Percentiles rank a stretch among this genome's conserved stretches.
These are phyloP conservation scores for Aspergillus tamarii DNA, from an alignment of 2,329 filamentous ascomycete genomes.

Conservation along the genomic window DNA sequence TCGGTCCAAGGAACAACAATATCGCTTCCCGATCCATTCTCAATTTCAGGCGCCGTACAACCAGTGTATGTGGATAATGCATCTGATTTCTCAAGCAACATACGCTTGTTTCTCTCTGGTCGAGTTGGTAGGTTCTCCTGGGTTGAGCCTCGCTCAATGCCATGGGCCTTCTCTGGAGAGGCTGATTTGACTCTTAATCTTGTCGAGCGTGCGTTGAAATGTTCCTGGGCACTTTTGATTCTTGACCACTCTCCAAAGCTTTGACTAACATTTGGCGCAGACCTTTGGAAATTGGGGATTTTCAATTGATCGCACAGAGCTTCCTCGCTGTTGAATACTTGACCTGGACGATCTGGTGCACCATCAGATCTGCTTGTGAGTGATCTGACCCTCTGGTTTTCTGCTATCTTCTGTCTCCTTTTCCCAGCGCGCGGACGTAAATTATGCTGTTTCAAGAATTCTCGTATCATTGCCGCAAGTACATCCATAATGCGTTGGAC, in stretches of 20 bases:
- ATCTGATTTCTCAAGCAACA: not conserved
- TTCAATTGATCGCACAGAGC: conserved; percentile 30
- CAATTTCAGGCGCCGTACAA: not conserved
- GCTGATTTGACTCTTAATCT: not conserved
- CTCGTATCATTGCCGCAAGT: conserved; percentile 67
- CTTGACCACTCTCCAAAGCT: conserved; percentile 46
- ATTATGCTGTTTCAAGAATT: conserved; percentile 75
- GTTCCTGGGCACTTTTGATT: conserved; percentile 40
- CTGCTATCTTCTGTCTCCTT: conserved; percentile 18
- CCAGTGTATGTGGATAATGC: not conserved
- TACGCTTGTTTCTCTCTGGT: conserved; percentile 4
- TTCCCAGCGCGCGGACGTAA: conserved; percentile 59
- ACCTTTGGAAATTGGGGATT: conserved; percentile 32
- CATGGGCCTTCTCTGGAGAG: not conserved
- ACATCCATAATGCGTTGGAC: conserved; percentile 66
- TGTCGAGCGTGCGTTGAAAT: conserved; percentile 1
- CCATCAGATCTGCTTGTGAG: conserved; percentile 1
- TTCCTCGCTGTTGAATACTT: conserved; percentile 27
- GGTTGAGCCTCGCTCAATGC: not conserved
- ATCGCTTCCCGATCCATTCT: conserved; percentile 11
- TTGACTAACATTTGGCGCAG: conserved; percentile 14
- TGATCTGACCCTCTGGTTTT: conserved; percentile 5
- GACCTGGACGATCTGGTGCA: not conserved
- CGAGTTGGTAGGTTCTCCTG: not conserved
- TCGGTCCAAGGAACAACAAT: conserved; percentile 59